A percentile compares a stretch with the other conserved stretches of the same genome.
phyloP scores from a whole-genome alignment of 148 eudicot genomes.

The Nepenthes gracilis region DNA sequence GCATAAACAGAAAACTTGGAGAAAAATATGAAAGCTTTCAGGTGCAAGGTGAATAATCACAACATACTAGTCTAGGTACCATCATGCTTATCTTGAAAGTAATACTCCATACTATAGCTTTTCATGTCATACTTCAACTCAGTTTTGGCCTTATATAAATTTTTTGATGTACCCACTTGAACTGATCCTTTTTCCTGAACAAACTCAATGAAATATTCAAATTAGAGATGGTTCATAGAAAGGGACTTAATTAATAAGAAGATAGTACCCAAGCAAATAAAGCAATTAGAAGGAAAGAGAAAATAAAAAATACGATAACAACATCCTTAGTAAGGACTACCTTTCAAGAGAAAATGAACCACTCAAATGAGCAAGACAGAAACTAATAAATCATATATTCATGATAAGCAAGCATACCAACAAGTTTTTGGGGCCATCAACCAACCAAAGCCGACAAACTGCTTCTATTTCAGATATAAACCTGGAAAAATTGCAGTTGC shows the following conservation, averaged over 20 bases:
- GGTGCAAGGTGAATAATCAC: constrained; percentile 1
- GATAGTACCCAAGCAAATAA: no score
- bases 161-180: constrained; percentile 36
- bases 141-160: constrained; percentile 46
- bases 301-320: background rate
- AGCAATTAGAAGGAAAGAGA: background rate
- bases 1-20: constrained; percentile 4
- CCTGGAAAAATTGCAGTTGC: constrained; percentile 21
- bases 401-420: constrained; percentile 36
- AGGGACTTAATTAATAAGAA: no score
- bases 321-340: background rate
- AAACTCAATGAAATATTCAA: background rate
- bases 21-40: background rate
- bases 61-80: constrained; percentile 22
- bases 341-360: background rate
- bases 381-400: background rate
- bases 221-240: no score
- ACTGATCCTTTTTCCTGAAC: constrained; percentile 68
- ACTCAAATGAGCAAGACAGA: background rate
- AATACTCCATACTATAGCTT: constrained; percentile 78
- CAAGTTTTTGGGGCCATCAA: constrained; percentile 67
- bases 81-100: constrained; percentile 40
- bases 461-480: constrained; percentile 96
- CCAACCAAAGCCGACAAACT: constrained; percentile 89
- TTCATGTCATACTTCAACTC: constrained; percentile 70